These are phyloP conservation scores for Zychaea mexicana DNA, from an alignment of 371 early-diverging fungal genomes.

Conservation along the genomic window DNA sequence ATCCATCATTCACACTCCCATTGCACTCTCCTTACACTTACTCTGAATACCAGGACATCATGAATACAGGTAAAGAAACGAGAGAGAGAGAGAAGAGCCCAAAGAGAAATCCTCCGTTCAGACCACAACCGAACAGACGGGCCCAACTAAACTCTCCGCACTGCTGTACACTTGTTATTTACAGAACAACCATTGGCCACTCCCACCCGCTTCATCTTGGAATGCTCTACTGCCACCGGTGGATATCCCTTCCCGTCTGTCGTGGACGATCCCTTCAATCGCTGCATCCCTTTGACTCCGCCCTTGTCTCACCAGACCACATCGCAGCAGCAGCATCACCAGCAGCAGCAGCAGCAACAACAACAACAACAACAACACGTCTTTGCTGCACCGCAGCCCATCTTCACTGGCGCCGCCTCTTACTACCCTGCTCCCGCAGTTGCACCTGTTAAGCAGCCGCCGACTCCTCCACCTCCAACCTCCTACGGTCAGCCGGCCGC, in stretches of 20 bases:
- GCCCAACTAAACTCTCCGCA: conserved; percentile 8
- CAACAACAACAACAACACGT: neutral
- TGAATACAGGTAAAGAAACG: conserved; percentile 10
- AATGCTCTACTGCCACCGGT: conserved; percentile 8
- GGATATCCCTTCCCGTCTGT: neutral
- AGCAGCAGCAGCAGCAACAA: conserved; percentile 7
- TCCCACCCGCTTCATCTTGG: conserved; percentile 12
- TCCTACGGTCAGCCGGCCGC: neutral
- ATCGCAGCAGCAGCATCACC: neutral
- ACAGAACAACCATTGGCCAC: conserved; percentile 16
- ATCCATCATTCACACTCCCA: no score
- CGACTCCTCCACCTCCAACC: neutral
- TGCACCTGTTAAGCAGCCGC: neutral
- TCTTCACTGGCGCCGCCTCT: neutral
- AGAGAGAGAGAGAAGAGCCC: no score
- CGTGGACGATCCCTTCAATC: neutral
- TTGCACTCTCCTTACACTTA: no score
- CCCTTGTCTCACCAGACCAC: neutral
- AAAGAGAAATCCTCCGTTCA: neutral
- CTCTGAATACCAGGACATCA: neutral
- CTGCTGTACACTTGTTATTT: neutral
- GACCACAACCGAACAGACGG: neutral
- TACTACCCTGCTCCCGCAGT: neutral
- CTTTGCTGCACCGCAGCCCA: neutral
- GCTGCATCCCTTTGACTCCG: conserved; percentile 2